These are phyloP conservation scores for Mycena vitilis DNA, from an alignment of 768 basidiomycete species.

Conservation along the genomic window DNA sequence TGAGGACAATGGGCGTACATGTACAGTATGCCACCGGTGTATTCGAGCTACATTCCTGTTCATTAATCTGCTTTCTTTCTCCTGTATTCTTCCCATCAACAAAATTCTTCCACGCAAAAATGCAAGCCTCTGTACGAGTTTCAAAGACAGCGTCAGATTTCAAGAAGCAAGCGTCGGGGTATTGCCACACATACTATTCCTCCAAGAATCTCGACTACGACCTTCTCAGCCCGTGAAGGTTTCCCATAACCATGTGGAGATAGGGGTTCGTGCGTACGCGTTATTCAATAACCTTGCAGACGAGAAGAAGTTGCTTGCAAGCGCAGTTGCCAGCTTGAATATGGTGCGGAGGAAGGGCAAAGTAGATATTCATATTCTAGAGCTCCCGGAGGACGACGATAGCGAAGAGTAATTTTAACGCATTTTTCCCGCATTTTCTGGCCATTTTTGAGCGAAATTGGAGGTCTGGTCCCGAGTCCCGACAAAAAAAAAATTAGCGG, in stretches of 20 bases:
- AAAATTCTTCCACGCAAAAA: not conserved
- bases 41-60: no score
- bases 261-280: not conserved
- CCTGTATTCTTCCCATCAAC: no score
- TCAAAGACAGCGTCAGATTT: not conserved
- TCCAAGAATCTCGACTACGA: conserved; percentile 14
- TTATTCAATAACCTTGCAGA: not conserved
- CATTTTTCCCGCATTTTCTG: not conserved
- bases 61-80: no score
- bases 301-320: not conserved
- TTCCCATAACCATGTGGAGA: conserved; percentile 5
- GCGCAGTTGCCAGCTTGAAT: conserved; percentile 9
- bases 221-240: conserved; percentile 2
- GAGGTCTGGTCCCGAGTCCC: conserved; percentile 7
- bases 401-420: not conserved
- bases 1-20: no score
- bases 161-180: conserved; percentile 25
- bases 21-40: no score
- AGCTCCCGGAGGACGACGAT: conserved; percentile 2
- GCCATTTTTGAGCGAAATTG: not conserved
- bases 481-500: conserved; percentile 1
- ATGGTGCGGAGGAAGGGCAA: conserved; percentile 9
- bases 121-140: conserved; percentile 1
- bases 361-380: conserved; percentile 6
- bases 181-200: conserved; percentile 15